Percentiles rank a stretch among this genome's conserved stretches.
These are phyloP conservation scores for Lagenaria siceraria DNA, from an alignment of 306 rosid species.

Conservation along the genomic window DNA sequence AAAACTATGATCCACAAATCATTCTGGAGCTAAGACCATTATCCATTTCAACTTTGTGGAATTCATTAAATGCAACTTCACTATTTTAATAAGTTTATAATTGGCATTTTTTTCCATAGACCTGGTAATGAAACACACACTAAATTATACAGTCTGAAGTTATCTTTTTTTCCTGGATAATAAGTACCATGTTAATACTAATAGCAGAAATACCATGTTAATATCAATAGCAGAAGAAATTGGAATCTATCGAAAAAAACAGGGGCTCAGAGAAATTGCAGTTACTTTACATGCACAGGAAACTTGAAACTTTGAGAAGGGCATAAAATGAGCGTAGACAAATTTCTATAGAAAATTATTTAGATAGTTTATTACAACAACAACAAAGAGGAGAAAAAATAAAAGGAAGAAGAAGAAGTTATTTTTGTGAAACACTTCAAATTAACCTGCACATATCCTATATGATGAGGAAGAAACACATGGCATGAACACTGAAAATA, in stretches of 20 bases:
- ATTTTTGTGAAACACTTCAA: not conserved
- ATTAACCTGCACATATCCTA: not conserved
- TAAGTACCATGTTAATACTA: not conserved
- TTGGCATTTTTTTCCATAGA: slow-evolving; percentile 1
- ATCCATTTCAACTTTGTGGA: not conserved
- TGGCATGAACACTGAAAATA: not conserved
- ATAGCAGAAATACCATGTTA: not conserved
- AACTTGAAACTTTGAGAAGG: not conserved
- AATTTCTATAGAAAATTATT: not conserved
- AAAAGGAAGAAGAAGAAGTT: not conserved
- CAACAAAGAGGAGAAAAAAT: not conserved
- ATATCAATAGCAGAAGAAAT: not conserved
- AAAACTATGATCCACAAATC: not conserved
- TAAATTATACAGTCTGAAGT: not conserved
- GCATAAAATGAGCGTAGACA: not conserved
- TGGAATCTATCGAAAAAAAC: not conserved
- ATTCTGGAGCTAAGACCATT: not conserved
- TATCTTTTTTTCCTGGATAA: not conserved
- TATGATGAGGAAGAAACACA: not conserved
- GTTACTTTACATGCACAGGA: not conserved
- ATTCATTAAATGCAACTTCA: not conserved
- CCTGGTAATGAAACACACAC: slow-evolving; percentile 1
- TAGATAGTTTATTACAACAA: not conserved
- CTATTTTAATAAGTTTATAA: not conserved
- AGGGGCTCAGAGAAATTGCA: not conserved